Base-by-base conservation (phyloP, 2,329 filamentous ascomycete species). In the Cryoendolithus antarcticus region DNA sequence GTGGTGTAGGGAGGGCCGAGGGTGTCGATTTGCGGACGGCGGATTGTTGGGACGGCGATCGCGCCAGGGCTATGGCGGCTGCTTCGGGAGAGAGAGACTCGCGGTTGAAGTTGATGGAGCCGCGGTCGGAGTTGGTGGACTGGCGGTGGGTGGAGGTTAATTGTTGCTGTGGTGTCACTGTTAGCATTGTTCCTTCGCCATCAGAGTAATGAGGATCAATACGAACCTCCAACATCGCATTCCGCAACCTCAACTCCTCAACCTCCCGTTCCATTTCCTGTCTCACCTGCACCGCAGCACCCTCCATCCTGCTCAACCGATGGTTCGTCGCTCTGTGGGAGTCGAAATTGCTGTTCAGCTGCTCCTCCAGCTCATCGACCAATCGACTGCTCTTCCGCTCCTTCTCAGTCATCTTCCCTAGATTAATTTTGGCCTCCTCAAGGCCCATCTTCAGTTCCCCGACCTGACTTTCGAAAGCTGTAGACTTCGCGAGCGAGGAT, bases 301-400 rank as follows among this genome's bases (percentile, higher is more conserved):
- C 61, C 44, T 70, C 66, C 39, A 70, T 59, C 44, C 82, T 80
- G 38, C 88, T 95, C 38, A 96, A 67, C 38, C 89, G 79, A 64
- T 94, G 93, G 60, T 76, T 86, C 9, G 80, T 79, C 43, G 77
- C 69, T 56, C 95, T 84, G 44, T 89, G 86, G 58, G 94, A 84
- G 55, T 98, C 91, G 62, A 86, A 98, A 63, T 91, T 95, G 58
- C 74, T 85, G 57, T 89, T 88, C 39, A 98, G 77, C 61, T 98
- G 91, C 53, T 96, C 89, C 62, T 98, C 91, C 4, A 98, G 77
- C 63, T 98, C 89, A 59, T 96, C 86, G 6, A 98, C 85, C 9
- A 98, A 70, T 12, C 86, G 78, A 31, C 84, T 82, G 61, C 91
- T 93, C 71, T 93, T 95, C 66, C 86, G 80, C 69, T 93, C 93